Evolutionary conservation across 1,139 yeast genomes (phyloP), one percentile per base, ranked within the genome.

Genomic region (Diutina neorugosa): DNA sequence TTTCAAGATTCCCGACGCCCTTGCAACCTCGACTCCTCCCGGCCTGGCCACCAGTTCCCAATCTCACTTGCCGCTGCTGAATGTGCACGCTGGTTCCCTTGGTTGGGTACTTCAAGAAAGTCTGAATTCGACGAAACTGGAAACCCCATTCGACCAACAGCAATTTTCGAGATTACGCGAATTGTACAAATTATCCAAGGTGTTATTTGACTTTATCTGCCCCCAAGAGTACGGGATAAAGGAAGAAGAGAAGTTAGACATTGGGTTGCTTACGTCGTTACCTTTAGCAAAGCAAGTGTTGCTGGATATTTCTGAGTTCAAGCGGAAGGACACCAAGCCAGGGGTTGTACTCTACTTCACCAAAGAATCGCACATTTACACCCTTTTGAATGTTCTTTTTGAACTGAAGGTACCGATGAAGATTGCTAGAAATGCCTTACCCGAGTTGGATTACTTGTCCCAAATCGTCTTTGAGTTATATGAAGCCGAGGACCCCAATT

Each of bases 141-240:
- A 65, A 52, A 84, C 81, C 57, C 87, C 91, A 49, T 91, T 91
- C 67, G 96, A 88, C 63, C 86, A 84, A 58, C 84, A 90, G 3
- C 84, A 86, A 53, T 90, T 78, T 65, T 85, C 86, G 25, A 78
- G 89, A 58, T 74, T 94, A 56, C 78, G 98, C 60, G 98, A 94
- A 64, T 75, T 94, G 55, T 94, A 91, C 66, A 76, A 93, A 58
- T 74, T 94, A 54, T 88, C 97, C 0, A 94, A 94, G 66, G 96
- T 94, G 4, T 71, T 94, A 58, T 94, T 94, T 69, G 99, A 94
- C 69, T 93, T 93, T 63, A 90, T 94, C 53, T 93, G 98, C 68
- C 99, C 99, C 12, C 98, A 94, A 68, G 98, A 94, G 65, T 94
- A 94, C 64, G 99, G 99, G 58, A 94, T 94, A 60, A 91, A 91